A percentile compares a stretch with the other conserved stretches of the same genome.
These are phyloP conservation scores for Lolium rigidum DNA, from an alignment of 176 grass and related monocot genomes.

Conservation along the genomic window DNA sequence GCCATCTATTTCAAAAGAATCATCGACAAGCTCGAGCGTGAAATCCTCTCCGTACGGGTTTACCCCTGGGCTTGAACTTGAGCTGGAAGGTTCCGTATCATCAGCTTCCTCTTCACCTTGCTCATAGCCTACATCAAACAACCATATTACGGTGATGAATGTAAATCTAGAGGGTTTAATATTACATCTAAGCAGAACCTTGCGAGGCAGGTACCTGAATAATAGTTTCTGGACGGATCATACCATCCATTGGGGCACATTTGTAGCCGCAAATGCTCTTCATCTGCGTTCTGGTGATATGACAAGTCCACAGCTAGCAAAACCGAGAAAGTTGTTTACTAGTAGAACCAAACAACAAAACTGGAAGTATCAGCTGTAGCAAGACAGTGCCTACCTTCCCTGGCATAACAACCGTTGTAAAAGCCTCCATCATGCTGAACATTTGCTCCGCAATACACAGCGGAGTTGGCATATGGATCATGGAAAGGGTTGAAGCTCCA, in stretches of 20 bases:
- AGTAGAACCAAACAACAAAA: background rate
- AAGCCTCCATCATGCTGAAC: conserved; percentile 37
- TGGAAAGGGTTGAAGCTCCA: conserved; percentile 57
- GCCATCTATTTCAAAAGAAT: conserved; percentile 63
- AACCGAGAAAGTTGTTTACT: conserved; percentile 14
- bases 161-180: background rate
- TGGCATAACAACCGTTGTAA: conserved; percentile 43
- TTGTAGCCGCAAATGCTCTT: conserved; percentile 47
- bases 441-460: conserved; percentile 51
- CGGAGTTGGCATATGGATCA: conserved; percentile 47
- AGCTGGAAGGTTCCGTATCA: conserved; percentile 60
- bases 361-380: background rate
- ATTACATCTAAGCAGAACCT: background rate
- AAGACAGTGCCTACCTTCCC: conserved; percentile 48
- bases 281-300: conserved; percentile 34
- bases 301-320: conserved; percentile 48
- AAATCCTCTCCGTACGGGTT: conserved; percentile 39
- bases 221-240: conserved; percentile 48
- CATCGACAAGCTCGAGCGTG: conserved; percentile 53
- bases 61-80: conserved; percentile 59
- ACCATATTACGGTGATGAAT: background rate
- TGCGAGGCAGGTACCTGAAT: conserved; percentile 43
- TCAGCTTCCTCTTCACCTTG: conserved; percentile 38
- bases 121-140: conserved; percentile 49
- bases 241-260: conserved; percentile 55